Base-by-base conservation (phyloP, 305 asterid species). In the Nicotiana rustica region DNA sequence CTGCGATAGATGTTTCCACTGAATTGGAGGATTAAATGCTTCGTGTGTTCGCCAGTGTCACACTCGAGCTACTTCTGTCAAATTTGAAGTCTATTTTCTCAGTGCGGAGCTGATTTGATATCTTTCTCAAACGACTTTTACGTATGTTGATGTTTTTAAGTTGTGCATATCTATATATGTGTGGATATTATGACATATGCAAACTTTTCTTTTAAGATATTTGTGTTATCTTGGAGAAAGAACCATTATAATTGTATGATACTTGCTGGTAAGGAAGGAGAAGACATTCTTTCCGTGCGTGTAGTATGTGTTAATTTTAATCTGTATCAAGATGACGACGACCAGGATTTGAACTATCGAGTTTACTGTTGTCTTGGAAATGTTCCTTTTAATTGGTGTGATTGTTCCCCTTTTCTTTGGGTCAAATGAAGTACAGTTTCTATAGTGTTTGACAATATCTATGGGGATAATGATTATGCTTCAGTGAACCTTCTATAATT, bases 301-400 rank as follows among this genome's bases (percentile, higher is more conserved):
- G 65, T 75, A 52, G 19, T 75, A 25, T 75, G 15, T 75, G 65
- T 52, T 52, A 29, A 52, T 18, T 75, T 75, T 55, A 8, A 7
- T 75, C 47, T 75, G 80, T 75, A 75, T 41, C 79, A 75, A 52
- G 65, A 71, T 75, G 29, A 73, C 29, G 65, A 29, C 65, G 52
- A 75, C 65, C 80, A 75, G 79, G 79, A 73, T 73, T 71, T 73
- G 79, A 73, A 14, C 79, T 73, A 73, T n/a, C 12, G 65, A 59
- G 29, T 10, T 59, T 59, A 59, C 55, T 73, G 13, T 36, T 36
- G 76, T 67, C 76, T 35, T 49, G 25, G 64, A 73, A 49, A 4
- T 73, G 64, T 49, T 75, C 12, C 36, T 52, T 52, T 55, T 59
- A 31, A 29, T 75, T 29, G 9, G 7, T 52, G 80, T 75, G 80